Base-by-base conservation (phyloP, 768 basidiomycete genomes). In the Ephemerocybe angulata region DNA sequence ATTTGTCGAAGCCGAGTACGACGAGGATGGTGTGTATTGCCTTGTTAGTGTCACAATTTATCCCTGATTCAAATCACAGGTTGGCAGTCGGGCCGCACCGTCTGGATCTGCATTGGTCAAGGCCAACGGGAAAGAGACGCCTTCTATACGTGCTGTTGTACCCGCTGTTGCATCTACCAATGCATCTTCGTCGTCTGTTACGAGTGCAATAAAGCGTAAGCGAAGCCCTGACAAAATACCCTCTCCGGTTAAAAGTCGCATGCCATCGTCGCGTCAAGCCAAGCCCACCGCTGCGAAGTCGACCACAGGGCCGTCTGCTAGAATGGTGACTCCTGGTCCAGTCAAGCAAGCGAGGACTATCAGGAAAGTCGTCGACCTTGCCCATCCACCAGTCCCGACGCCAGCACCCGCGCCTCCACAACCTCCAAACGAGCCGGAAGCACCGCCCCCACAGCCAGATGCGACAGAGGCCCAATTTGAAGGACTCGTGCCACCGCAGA, bases 1-100 rank as follows among this genome's bases (percentile, higher is more conserved):
- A 64, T 53, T 49, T 57, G 13, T 55, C 62, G 4, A 65, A 65
- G 44, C 62, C 63, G 44, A 60, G 60, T 38, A 52, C 28, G 43
- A 47, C 30, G 31, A 63, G 33, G 25, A 54, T 46, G 46, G 52
- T 55, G 50, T 55, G 48, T 8, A 40, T 46, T 29, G 28, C 29
- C 38, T 42, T 27, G 12, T 22, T 24, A 11, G 25, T 11, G 15
- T 4, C 24, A 15, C 15, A 15, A 19, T 4, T 2, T 15, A 22
- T 27, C 25, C 21, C 3, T 31, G 25, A 25, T 19, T 7, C 25
- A 35, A 12, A 4, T 54, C 31, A 35, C 37, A 42, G 46, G 46
- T 48, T 48, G 28, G 10, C 12, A 40, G 10, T 48, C 35, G 46
- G 31, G 53, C 30, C 8, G 30, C 37, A 28, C 15, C 53, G 19